These are phyloP conservation scores for Talaromyces proteolyticus DNA, from an alignment of 495 filamentous ascomycete genomes.

Conservation along the genomic window DNA sequence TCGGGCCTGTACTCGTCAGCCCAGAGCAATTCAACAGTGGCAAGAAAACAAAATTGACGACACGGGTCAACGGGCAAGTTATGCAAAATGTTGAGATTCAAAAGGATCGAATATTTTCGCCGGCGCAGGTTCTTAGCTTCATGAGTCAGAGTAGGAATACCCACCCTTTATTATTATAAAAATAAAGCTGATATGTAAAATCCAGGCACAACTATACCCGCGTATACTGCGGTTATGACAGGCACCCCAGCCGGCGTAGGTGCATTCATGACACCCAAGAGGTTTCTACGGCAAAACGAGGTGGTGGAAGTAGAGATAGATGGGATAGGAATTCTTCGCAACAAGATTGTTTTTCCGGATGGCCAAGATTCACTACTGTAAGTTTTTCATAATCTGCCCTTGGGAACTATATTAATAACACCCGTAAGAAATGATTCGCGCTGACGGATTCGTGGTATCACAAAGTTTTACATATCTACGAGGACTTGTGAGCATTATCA, in stretches of 20 bases:
- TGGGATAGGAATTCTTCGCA: constrained; percentile 3
- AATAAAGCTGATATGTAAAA: not conserved
- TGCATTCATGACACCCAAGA: constrained; percentile 1
- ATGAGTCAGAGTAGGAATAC: constrained; percentile 14
- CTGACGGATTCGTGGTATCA: not conserved
- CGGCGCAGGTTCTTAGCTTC: constrained; percentile 10
- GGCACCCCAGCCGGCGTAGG: constrained; percentile 2
- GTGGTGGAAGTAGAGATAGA: constrained; percentile 1
- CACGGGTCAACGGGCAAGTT: constrained; percentile 32
- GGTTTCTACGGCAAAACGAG: not conserved
- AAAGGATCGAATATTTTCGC: constrained; percentile 11
- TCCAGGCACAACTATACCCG: constrained; percentile 1
- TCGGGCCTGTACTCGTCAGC: constrained; percentile 32
- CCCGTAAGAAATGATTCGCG: not conserved
- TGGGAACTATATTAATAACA: not conserved
- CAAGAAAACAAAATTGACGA: constrained; percentile 15
- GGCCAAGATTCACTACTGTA: constrained; percentile 12
- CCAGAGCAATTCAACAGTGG: constrained; percentile 16
- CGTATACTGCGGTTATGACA: constrained; percentile 1
- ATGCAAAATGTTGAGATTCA: constrained; percentile 17
- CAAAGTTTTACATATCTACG: constrained; percentile 3
- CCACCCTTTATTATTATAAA: not conserved
- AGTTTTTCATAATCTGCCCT: not conserved
- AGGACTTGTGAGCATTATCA: not conserved
- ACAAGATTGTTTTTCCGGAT: constrained; percentile 6